Base-by-base conservation (phyloP, 495 filamentous ascomycete species). In the Annulohypoxylon nitens region DNA sequence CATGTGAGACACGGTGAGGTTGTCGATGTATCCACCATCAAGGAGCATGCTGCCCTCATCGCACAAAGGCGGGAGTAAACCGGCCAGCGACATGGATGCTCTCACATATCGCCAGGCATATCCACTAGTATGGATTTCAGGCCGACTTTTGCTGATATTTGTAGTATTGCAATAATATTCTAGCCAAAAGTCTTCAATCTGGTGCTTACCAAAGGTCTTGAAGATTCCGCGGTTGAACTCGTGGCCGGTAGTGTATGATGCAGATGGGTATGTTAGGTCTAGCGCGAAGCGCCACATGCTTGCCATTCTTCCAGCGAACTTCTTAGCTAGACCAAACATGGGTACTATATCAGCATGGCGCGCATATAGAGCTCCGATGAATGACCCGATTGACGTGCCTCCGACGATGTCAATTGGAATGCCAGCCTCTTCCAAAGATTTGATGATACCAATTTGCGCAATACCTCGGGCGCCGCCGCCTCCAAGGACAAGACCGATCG, bases 211-310 rank as follows among this genome's bases (percentile, higher is more conserved):
- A 80, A 99, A 97, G 0, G 96, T 94, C 82, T 98, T 98, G 88
- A 98, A 99, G 76, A 99, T 98, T 10, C 97, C 97, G 3, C 96
- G 93, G 78, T 99, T 99, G 88, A 99, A 99, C 76, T 98, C 96
- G 79, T 99, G 96, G 3, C 96, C 96, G 0, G 96, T 99, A 6
- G 96, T 99, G 80, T 99, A 99, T 12, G 95, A 97, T 23, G 89
- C 90, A 14, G 93, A 95, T 0, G 96, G 96, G 80, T 99, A 99
- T 8, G 96, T 99, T 70, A 98, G 79, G 79, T 99, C 96, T 9
- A 98, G 85, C 2, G 94, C 95, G 78, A 99, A 98, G 26, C 96
- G 89, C 96, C 96, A 99, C 83, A 98, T 93, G 78, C 93, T 97
- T 47, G 92, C 92, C 96, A 99, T 98, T 41, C 96, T 91, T 6